Evolutionary conservation across 345 rosid species (phyloP).

Genomic region (Hibiscus mutabilis): DNA sequence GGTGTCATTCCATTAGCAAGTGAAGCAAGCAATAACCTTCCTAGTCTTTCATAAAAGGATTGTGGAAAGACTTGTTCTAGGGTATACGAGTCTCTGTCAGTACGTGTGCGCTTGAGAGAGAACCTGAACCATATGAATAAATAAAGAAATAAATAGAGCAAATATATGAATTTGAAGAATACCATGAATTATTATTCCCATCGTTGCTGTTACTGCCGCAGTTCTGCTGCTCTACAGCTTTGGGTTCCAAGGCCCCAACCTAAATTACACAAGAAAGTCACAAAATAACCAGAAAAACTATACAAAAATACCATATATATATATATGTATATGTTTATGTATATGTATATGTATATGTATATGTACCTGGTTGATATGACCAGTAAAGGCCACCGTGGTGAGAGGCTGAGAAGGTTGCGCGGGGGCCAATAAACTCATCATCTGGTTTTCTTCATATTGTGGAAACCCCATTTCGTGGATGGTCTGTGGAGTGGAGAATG

Average conservation of each 20-base stretch:
- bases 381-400: slow-evolving; percentile 34
- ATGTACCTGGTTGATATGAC: slow-evolving; percentile 41
- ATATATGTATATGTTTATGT: too few species aligned
- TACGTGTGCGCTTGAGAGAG: too few species aligned
- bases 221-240: slow-evolving; percentile 33
- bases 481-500: slow-evolving; percentile 49
- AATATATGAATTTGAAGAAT: neutral
- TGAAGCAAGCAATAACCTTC: slow-evolving; percentile 12
- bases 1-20: neutral
- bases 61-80: slow-evolving; percentile 1
- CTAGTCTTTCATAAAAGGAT: slow-evolving; percentile 16
- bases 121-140: neutral
- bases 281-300: too few species aligned
- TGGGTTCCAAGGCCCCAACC: slow-evolving; percentile 47
- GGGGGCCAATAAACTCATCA: slow-evolving; percentile 62
- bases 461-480: slow-evolving; percentile 71
- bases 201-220: slow-evolving; percentile 34
- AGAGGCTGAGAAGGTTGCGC: slow-evolving; percentile 30
- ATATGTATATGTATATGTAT: too few species aligned
- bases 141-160: neutral
- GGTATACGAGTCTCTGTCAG: too few species aligned
- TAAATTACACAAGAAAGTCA: too few species aligned
- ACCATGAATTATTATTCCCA: slow-evolving; percentile 44
- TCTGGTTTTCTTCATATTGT: slow-evolving; percentile 71
- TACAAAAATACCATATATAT: too few species aligned